These are phyloP conservation scores for Dinochytrium kinnereticum DNA, from an alignment of 371 early-diverging fungal genomes.

Conservation along the genomic window DNA sequence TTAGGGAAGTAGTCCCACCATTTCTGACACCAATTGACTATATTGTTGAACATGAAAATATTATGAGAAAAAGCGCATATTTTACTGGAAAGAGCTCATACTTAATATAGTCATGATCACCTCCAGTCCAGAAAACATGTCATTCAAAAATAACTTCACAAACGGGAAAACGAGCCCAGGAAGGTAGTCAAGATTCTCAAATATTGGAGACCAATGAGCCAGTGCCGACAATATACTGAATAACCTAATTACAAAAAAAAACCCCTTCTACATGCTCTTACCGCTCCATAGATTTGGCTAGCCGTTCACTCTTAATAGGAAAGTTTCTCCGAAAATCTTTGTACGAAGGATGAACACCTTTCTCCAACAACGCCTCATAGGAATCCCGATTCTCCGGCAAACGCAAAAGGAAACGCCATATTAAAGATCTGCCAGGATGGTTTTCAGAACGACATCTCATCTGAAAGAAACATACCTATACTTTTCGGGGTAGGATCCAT, in stretches of 20 bases:
- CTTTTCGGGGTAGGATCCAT: constrained; percentile 52
- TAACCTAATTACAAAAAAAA: background rate
- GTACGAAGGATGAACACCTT: constrained; percentile 49
- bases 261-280: constrained; percentile 1
- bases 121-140: constrained; percentile 59
- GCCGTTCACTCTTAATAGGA: constrained; percentile 54
- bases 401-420: constrained; percentile 56
- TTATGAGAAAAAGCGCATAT: background rate
- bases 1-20: constrained; percentile 71
- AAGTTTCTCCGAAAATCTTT: constrained; percentile 50
- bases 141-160: constrained; percentile 50
- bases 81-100: too few species aligned
- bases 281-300: constrained; percentile 54
- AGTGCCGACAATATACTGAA: constrained; percentile 54
- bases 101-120: constrained; percentile 52
- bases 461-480: constrained; percentile 40
- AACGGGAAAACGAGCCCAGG: constrained; percentile 62
- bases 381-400: constrained; percentile 60
- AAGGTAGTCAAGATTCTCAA: constrained; percentile 58
- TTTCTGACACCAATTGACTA: constrained; percentile 68
- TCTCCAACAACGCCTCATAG: constrained; percentile 54
- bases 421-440: constrained; percentile 41
- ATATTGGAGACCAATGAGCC: constrained; percentile 62
- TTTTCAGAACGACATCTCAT: too few species aligned
- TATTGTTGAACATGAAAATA: constrained; percentile 30